These are phyloP conservation scores for Colletotrichum somersetense DNA, from an alignment of 2,329 filamentous ascomycete genomes.

Conservation along the genomic window DNA sequence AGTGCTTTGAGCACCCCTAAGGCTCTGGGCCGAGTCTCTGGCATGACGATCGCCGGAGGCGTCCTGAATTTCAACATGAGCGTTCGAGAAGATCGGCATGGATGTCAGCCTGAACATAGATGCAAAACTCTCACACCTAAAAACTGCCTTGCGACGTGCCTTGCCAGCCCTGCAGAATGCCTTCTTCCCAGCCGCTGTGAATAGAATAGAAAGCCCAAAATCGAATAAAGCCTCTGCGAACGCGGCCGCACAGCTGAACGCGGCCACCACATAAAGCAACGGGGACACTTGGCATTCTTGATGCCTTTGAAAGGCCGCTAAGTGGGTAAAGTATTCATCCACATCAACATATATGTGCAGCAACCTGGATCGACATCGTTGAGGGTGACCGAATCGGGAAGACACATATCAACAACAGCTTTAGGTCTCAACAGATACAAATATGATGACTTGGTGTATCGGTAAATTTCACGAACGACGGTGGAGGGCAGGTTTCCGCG, in stretches of 20 bases:
- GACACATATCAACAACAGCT: too few relatives aligned
- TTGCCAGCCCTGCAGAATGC: neutral
- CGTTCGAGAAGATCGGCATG: neutral
- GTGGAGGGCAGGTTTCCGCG: neutral
- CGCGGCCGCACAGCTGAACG: neutral
- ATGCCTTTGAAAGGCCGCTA: neutral
- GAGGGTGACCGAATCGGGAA: neutral
- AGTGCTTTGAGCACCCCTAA: neutral
- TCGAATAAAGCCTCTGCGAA: neutral
- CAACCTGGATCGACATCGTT: neutral
- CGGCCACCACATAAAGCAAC: neutral
- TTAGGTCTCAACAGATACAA: neutral
- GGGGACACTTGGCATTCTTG: neutral
- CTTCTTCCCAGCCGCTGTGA: neutral
- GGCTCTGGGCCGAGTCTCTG: neutral
- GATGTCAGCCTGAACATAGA: neutral
- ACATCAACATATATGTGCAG: neutral
- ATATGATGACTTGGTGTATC: neutral
- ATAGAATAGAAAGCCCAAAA: neutral
- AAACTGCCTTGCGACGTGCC: neutral
- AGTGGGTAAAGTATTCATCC: neutral
- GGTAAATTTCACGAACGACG: neutral
- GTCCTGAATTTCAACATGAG: neutral
- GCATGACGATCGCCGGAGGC: neutral
- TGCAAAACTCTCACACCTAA: neutral